Base-by-base conservation (phyloP, 768 basidiomycete species). In the Mycena rosella region DNA sequence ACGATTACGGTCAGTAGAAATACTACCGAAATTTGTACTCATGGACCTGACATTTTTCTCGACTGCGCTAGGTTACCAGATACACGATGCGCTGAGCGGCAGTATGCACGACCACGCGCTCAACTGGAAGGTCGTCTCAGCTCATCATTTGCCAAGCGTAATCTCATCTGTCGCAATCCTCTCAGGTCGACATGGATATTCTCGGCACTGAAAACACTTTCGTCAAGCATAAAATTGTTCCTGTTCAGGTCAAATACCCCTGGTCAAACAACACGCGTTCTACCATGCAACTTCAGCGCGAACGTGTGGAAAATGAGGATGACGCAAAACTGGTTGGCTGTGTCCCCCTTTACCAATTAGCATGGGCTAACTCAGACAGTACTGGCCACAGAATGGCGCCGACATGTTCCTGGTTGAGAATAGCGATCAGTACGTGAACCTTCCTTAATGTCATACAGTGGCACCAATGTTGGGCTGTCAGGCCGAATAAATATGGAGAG, bases 91-190 rank as follows among this genome's bases (percentile, higher is more conserved):
- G 30, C 58, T 72, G 22, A 69, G 67, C 20, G 87, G 87, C 27
- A 85, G 82, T 22, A 76, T 88, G 48, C 87, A 88, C 63, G 87
- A 88, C 70, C 87, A 87, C 64, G 80, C 86, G 20, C 84, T 88
- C 70, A 87, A 85, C 74, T 86, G 80, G 76, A 86, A 85, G 82
- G 20, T 32, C 44, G 27, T 22, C 20, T 38, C 3, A 11, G 14
- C 26, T 0, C 22, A 34, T n/a, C n/a, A 32, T 6, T 18, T 45
- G 13, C 3, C 2, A 30, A 22, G 7, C 11, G 32, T 36, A 11
- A 48, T 18, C 29, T 22, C 15, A 17, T 27, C 1, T 11, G 20
- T 26, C 20, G n/a, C 24, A 27, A 29, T 20, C 26, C 7, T 24
- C 18, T 18, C 32, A 85, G 78, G 85, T 87, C 58, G 87, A 88